A percentile compares a stretch with the other conserved stretches of the same genome.
Conservation (phyloP, 2,329 filamentous ascomycete genomes). For the Drechslerella stenobrocha region DNA sequence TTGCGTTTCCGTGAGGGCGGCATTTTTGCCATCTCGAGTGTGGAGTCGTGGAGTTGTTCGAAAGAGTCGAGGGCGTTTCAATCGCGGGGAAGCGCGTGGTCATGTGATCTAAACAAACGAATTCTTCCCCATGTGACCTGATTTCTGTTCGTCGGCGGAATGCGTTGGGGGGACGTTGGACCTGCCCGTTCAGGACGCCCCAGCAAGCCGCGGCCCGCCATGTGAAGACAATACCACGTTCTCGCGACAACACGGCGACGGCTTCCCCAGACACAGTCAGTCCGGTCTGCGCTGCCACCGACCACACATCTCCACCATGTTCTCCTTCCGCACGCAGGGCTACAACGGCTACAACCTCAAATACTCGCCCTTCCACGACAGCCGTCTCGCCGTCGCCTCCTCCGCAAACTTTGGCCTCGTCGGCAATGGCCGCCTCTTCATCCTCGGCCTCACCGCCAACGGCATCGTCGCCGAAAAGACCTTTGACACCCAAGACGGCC, state of each 20-base stretch:
- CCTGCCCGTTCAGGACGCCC: background rate
- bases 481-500: conserved; percentile 95
- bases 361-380: conserved; percentile 98
- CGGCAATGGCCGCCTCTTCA: conserved; percentile 87
- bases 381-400: conserved; percentile 82
- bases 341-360: conserved; percentile 97
- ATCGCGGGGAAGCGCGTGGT: no score
- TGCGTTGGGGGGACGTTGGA: background rate
- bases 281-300: no score
- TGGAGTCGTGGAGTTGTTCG: no score
- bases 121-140: no score
- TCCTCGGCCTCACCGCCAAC: conserved; percentile 77
- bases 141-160: background rate
- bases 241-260: background rate
- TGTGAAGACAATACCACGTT: background rate
- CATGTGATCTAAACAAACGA: no score
- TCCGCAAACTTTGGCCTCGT: conserved; percentile 97
- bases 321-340: conserved; percentile 89
- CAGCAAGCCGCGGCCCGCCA: background rate
- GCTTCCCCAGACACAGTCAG: no score
- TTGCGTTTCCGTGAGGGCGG: conserved; percentile 13
- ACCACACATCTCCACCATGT: conserved; percentile 62
- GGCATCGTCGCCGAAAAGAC: conserved; percentile 86
- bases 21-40: conserved; percentile 17
- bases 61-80: no score